Evolutionary conservation across 2,329 filamentous ascomycete species (phyloP), one percentile per base, ranked within the genome.

Genomic region (Colletotrichum sp.): DNA sequence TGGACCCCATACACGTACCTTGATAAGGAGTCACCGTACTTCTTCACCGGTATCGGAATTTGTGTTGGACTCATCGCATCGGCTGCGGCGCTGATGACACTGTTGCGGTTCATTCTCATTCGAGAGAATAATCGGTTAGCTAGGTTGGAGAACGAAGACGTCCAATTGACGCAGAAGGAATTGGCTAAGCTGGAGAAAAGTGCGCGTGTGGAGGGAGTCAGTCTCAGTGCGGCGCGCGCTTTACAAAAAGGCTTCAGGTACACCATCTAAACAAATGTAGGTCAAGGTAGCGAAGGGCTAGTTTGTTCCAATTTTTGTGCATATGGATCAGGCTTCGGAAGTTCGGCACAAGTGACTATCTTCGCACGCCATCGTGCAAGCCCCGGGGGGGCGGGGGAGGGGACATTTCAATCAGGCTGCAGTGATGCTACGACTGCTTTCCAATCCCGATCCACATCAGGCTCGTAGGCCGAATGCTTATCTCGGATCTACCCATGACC

Each of bases 201-300:
- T 22, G 89, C 88, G 0, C 86, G 90, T 75, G 77, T 88, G 25
- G 89, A 91, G 79, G 88, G 87, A 0, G 86, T 90, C 59, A 86
- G 87, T 75, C 77, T 90, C 72, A 86, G 84, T 0, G 85, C 86
- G 13, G 89, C 90, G 44, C 84, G 89, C 69, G 81, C 82, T 66
- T 76, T 90, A 82, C 89, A 91, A 81, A 89, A 88, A 82, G 90
- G 89, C 2, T 91, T 90, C 81, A 82, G 90, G 36, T 91, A 88
- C 79, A 84, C 88, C 77, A 82, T 89, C 69, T 89, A 79, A 48
- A 15, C 5, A 13, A 9, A 9, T 25, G 30, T n/a, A 22, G 44
- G 44, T 13, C n/a, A 52, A 2, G 44, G n/a, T 13, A 52, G 11
- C 44, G 44, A 52, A 22, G n/a, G 11, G n/a, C 44, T 8, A 52